Base-by-base conservation (phyloP, 2,329 filamentous ascomycete genomes). In the Teratosphaeria destructans region DNA sequence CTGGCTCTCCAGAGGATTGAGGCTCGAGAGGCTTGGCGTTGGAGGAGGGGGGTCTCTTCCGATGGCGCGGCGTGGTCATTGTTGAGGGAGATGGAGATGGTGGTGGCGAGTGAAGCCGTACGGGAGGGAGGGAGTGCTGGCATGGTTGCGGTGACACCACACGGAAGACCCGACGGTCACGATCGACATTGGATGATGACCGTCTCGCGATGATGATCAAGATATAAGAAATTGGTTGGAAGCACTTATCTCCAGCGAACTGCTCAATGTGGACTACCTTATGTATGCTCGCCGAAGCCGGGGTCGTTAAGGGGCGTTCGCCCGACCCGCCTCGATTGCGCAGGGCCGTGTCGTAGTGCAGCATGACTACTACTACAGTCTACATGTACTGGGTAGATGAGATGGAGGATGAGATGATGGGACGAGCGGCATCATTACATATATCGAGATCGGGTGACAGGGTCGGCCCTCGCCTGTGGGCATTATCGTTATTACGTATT, bases 1-100 rank as follows among this genome's bases (percentile, higher is more conserved):
- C 63, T 66, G 54, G 63, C 66, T 14, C 63, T 61, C 69, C 65
- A 67, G 63, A 59, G 49, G 27, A 58, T 27, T 12, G 57, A 59
- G 10, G 55, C 53, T 29, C 39, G 60, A 5, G 59, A 59, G 23
- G 16, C 26, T 49, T 56, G 60, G 16, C 61, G 47, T 23, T 60
- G 34, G 8, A 65, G 55, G 5, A 65, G 55, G 7, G 63, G 60
- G n/a, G 63, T 62, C n/a, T 43, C 47, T 54, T 65, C 63, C 6
- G 49, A 57, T 11, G 62, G 59, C 27, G 60, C 55, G 43, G 43
- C 43, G 12, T 39, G 19, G 16, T 26, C 27, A 16, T 56, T 56
- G 11, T 32, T 7, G 29, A 32, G 29, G 7, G 56, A 54, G 27
- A 54, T n/a, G 5, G 53, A 59, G 1, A 54, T n/a, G 5, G 53